Base-by-base conservation (phyloP, 1,139 yeast species). In the Candida buenavistaensis region DNA sequence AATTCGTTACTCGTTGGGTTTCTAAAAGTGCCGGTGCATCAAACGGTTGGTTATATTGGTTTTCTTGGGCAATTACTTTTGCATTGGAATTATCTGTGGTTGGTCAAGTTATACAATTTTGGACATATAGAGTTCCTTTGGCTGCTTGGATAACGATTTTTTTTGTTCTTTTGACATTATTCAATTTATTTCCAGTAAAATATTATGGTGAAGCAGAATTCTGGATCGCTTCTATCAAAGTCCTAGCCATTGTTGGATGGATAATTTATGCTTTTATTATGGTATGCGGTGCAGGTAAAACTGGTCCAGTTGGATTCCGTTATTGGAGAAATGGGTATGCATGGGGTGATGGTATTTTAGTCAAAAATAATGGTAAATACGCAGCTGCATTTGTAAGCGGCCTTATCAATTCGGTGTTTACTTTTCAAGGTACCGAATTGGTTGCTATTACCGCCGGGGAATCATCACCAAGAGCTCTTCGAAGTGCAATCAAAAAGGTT, bases 311-410 rank as follows among this genome's bases (percentile, higher is more conserved):
- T 30, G 95, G 92, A 6, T 84, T 83, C 68, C 72, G 89, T 56
- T 88, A 89, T 65, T 90, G 97, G 97, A 79, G 90, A 60, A 65
- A 89, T 53, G 96, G 96, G 3, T 96, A 96, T 36, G 82, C 96
- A 2, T 87, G 75, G 80, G 89, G 87, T 44, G 72, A 81, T 7
- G 88, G 87, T 29, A 63, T 70, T 38, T 50, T 57, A 28, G 63
- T 69, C 14, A 37, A 48, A 22, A 58, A 63, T 23, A 68, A 72
- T 50, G 73, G 80, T 22, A 84, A 69, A 37, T 67, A 80, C 47
- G 81, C 82, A 50, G 14, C 14, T 23, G 33, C 33, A 12, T 30
- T 30, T 13, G 74, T 68, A 55, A 67, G 80, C 45, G 64, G 78
- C 41, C 57, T 82, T 48, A 75, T 82, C 43, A 74, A 72, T 43